A percentile compares a stretch with the other conserved stretches of the same genome.
Conservation (phyloP, 257 asterid species). For the Przewalskia tangutica region DNA sequence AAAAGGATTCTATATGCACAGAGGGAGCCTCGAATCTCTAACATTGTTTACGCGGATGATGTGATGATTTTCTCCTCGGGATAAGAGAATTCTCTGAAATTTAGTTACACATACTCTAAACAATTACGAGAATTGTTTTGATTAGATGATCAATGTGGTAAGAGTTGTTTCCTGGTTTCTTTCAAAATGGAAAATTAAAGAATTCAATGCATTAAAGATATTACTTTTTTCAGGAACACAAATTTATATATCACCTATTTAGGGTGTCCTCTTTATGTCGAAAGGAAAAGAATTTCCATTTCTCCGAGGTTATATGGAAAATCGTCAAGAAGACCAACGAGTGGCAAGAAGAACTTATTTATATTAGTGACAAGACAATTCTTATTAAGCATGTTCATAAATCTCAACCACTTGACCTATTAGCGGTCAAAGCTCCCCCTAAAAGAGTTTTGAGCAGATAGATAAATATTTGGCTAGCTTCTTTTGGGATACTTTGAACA, state of each 20-base stretch:
- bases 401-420: not conserved
- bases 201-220: too few relatives aligned
- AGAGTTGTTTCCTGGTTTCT: not conserved
- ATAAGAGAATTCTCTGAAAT: too few relatives aligned
- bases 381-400: not conserved
- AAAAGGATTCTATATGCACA: too few relatives aligned
- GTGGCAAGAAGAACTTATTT: not conserved
- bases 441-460: too few relatives aligned
- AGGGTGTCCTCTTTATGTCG: not conserved
- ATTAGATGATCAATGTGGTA: not conserved
- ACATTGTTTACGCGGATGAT: too few relatives aligned
- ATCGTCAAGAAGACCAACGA: not conserved
- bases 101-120: too few relatives aligned
- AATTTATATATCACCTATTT: not conserved
- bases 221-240: too few relatives aligned
- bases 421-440: not conserved
- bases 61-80: too few relatives aligned
- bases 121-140: not conserved
- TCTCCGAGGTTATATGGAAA: too few relatives aligned
- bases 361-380: not conserved
- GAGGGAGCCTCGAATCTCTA: too few relatives aligned
- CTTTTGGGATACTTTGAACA: not conserved
- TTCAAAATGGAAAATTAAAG: too few relatives aligned
- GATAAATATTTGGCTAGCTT: not conserved
- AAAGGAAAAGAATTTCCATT: not conserved